These are phyloP conservation scores for Francoa sonchifolia DNA, from an alignment of 441 rosid genomes.

Conservation along the genomic window DNA sequence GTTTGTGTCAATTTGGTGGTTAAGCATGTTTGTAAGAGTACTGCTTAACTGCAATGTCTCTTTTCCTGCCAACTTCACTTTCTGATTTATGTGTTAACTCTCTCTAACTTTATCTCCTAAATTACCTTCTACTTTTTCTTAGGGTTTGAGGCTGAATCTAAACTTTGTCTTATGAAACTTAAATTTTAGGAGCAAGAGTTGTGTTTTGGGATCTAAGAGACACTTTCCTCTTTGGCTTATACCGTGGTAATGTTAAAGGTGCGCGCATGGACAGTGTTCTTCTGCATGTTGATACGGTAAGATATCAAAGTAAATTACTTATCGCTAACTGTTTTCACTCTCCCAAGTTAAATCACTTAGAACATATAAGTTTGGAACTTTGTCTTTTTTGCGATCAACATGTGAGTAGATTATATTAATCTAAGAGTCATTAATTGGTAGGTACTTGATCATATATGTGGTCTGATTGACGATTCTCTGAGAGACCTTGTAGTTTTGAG, in stretches of 20 bases:
- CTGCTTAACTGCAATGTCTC: no score
- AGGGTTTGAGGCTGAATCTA: no score
- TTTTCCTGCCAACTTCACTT: no score
- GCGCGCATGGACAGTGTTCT: slow-evolving; percentile 75
- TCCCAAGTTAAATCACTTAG: background rate
- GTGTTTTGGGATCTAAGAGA: slow-evolving; percentile 93
- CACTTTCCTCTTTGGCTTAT: slow-evolving; percentile 52
- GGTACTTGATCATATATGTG: slow-evolving; percentile 79
- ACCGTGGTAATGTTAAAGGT: slow-evolving; percentile 60
- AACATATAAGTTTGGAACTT: background rate
- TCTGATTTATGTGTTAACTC: no score
- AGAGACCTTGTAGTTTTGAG: slow-evolving; percentile 81
- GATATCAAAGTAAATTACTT: slow-evolving; percentile 11
- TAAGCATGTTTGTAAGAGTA: no score
- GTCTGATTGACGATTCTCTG: slow-evolving; percentile 59
- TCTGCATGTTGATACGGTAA: slow-evolving; percentile 70
- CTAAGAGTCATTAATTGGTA: slow-evolving; percentile 22
- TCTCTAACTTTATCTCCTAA: no score
- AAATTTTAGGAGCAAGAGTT: slow-evolving; percentile 56
- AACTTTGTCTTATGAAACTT: slow-evolving; percentile 7
- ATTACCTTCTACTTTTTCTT: no score
- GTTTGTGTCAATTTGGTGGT: no score
- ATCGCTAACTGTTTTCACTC: background rate
- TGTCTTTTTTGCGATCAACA: background rate
- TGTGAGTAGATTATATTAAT: slow-evolving; percentile 12